phyloP scores from a whole-genome alignment of 768 basidiomycete species.

The Strobilomyces confusus region DNA sequence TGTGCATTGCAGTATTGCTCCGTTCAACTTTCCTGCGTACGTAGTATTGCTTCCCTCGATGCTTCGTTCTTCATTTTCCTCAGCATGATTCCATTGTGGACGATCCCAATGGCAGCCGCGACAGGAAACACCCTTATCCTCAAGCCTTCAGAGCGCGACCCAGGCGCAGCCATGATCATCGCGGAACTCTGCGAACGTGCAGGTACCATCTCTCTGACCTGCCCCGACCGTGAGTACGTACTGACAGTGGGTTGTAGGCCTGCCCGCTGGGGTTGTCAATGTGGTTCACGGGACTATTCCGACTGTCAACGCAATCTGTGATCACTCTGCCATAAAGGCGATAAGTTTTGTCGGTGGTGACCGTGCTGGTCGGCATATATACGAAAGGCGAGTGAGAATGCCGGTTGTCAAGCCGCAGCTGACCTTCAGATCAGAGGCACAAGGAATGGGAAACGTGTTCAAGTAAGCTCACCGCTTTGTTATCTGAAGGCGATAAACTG shows the following conservation, averaged over 20 bases:
- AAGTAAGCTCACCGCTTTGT: constrained; percentile 38
- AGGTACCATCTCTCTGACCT: constrained; percentile 33
- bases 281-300: constrained; percentile 87
- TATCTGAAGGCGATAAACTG: neutral
- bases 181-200: constrained; percentile 91
- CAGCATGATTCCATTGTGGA: constrained; percentile 97
- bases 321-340: constrained; percentile 86
- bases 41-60: constrained; percentile 20
- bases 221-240: neutral
- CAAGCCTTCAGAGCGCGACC: constrained; percentile 95
- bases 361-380: constrained; percentile 90
- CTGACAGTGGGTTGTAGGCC: constrained; percentile 37
- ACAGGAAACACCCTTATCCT: constrained; percentile 94
- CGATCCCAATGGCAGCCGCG: constrained; percentile 82
- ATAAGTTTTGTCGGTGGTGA: constrained; percentile 97
- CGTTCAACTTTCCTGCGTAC: constrained; percentile 89
- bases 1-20: constrained; percentile 53
- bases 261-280: constrained; percentile 87
- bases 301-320: constrained; percentile 92
- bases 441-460: constrained; percentile 84
- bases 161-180: constrained; percentile 96
- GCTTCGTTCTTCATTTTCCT: neutral
- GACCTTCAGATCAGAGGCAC: constrained; percentile 54
- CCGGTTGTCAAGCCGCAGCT: neutral
- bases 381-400: constrained; percentile 55